phyloP scores from a whole-genome alignment of 1,139 yeast genomes.

The Diutina scorzettiae region DNA sequence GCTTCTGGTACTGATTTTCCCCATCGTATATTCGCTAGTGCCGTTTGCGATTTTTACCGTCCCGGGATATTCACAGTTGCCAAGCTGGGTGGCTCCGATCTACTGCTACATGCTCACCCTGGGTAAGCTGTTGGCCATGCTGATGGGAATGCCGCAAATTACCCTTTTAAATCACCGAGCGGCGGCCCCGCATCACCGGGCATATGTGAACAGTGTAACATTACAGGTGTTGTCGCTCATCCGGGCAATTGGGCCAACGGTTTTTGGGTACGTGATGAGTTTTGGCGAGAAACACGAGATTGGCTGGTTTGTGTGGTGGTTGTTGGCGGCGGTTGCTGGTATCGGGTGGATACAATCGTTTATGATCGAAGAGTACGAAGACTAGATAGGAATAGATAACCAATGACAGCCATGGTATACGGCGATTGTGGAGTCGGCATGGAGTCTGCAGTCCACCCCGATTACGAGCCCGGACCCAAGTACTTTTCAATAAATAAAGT shows the following conservation, averaged over 20 bases:
- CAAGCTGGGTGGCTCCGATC: slow-evolving; percentile 11
- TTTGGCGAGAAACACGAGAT: slow-evolving; percentile 28
- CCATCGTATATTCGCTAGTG: slow-evolving; percentile 9
- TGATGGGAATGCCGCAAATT: slow-evolving; percentile 13
- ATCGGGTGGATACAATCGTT: slow-evolving; percentile 1
- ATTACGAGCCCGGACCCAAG: too few relatives aligned
- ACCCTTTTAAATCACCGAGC: slow-evolving; percentile 16
- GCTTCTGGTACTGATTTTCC: slow-evolving; percentile 10
- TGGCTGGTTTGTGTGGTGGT: slow-evolving; percentile 43
- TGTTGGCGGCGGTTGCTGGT: slow-evolving; percentile 15
- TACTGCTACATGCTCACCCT: slow-evolving; percentile 10
- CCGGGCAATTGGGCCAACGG: slow-evolving; percentile 14
- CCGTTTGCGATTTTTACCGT: slow-evolving; percentile 11
- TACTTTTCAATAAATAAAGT: too few relatives aligned
- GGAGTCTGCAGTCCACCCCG: too few relatives aligned
- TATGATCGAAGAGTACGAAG: slow-evolving; percentile 2
- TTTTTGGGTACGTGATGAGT: slow-evolving; percentile 45
- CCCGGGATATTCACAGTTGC: slow-evolving; percentile 9
- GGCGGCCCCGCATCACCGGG: slow-evolving; percentile 15
- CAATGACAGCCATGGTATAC: too few relatives aligned
- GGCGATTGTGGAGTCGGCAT: too few relatives aligned
- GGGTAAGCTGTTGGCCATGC: slow-evolving; percentile 10
- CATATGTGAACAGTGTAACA: slow-evolving; percentile 15
- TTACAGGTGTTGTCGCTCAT: slow-evolving; percentile 16
- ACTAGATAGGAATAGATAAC: neutral